phyloP scores from a whole-genome alignment of 179 eudicot genomes.

The Silene noctiflora region DNA sequence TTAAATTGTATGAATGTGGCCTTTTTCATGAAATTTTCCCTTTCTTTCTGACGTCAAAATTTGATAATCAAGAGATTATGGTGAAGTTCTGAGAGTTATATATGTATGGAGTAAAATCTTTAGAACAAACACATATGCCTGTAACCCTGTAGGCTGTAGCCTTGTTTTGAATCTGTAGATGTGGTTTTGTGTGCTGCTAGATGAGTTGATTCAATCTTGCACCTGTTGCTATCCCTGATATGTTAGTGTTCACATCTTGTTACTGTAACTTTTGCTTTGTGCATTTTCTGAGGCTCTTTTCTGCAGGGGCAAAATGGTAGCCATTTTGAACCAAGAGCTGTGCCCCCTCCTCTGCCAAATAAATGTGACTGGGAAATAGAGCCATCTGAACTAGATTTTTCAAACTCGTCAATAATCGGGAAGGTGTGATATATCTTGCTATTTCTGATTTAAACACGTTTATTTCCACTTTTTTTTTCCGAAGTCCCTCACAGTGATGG shows the following conservation, averaged over 20 bases:
- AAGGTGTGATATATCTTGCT: slow-evolving; percentile 52
- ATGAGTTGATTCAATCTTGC: background rate
- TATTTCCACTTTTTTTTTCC: background rate
- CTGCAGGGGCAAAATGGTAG: slow-evolving; percentile 98
- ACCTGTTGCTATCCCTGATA: background rate
- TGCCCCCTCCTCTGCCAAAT: slow-evolving; percentile 85
- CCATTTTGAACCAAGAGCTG: slow-evolving; percentile 93
- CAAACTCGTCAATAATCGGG: slow-evolving; percentile 66
- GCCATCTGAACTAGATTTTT: slow-evolving; percentile 85
- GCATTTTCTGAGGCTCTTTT: slow-evolving; percentile 1
- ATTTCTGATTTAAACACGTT: background rate
- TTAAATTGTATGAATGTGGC: background rate
- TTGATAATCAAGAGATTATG: background rate
- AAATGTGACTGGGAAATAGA: slow-evolving; percentile 99
- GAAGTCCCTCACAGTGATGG: background rate
- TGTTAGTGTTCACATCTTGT: slow-evolving; percentile 3
- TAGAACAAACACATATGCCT: no score
- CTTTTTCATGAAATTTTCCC: background rate
- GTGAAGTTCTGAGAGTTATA: background rate
- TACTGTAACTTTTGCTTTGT: slow-evolving; percentile 1
- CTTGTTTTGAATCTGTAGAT: background rate
- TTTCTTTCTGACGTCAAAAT: background rate
- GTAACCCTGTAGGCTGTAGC: background rate
- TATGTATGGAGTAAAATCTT: background rate
- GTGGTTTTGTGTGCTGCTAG: background rate